These are phyloP conservation scores for Tetracentron sinense DNA, from an alignment of 164 flowering plant species.

Conservation along the genomic window DNA sequence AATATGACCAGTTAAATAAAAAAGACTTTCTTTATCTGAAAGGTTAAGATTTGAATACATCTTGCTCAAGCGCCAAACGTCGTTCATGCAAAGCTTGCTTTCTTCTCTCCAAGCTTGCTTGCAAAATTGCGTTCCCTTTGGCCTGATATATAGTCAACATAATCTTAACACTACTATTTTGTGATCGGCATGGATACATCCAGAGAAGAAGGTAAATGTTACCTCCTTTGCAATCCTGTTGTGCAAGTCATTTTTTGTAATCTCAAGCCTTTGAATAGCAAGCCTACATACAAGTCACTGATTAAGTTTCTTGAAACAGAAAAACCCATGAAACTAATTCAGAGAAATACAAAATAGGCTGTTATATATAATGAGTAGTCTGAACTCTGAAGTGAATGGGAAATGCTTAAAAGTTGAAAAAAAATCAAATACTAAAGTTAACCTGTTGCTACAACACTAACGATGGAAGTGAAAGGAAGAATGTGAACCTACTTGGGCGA, in stretches of 20 bases:
- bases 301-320: slow-evolving; percentile 4
- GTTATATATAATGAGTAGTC: background rate
- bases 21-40: background rate
- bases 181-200: background rate
- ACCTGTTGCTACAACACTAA: background rate
- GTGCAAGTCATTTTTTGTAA: slow-evolving; percentile 85
- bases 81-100: slow-evolving; percentile 99
- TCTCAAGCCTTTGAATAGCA: slow-evolving; percentile 96
- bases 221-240: slow-evolving; percentile 98
- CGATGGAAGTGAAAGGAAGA: background rate
- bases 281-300: slow-evolving; percentile 47
- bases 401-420: background rate
- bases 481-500: background rate
- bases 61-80: slow-evolving; percentile 98
- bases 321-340: slow-evolving; percentile 1
- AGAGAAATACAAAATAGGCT: background rate
- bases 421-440: background rate
- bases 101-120: slow-evolving; percentile 97
- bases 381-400: background rate
- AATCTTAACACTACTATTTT: background rate
- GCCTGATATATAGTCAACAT: slow-evolving; percentile 46
- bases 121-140: slow-evolving; percentile 91
- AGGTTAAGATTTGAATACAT: slow-evolving; percentile 43
- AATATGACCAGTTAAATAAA: background rate
- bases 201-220: slow-evolving; percentile 3